Base-by-base conservation (phyloP, 2,329 filamentous ascomycete species). In the Scytalidium sp. region DNA sequence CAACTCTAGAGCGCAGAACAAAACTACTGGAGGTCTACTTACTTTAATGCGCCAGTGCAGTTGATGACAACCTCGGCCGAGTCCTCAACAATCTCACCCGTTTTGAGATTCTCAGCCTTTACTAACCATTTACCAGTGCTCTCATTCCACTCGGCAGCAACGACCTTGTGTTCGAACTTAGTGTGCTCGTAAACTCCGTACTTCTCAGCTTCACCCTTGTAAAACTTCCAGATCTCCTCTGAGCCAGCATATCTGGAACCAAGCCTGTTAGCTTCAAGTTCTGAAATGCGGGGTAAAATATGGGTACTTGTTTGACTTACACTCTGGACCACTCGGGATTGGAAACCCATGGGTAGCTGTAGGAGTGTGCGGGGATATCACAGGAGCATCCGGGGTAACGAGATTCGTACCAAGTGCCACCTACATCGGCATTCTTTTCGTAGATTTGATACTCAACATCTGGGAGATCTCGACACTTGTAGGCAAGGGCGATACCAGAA, bases 201-300 rank as follows among this genome's bases (percentile, higher is more conserved):
- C 57, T 88, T 86, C 7, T 70, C 69, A 0, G 85, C 84, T 3
- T 87, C 65, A 0, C 65, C 65, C 56, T 86, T 75, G 82, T 84
- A 84, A 61, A 90, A 90, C 15, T 80, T 74, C 6, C 75, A 69
- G 51, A 90, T 90, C 63, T 90, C 87, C 21, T 41, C 21, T 41
- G 21, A n/a, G n/a, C n/a, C n/a, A n/a, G n/a, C n/a, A n/a, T n/a
- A n/a, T n/a, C n/a, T n/a, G n/a, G n/a, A n/a, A n/a, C n/a, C n/a
- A n/a, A n/a, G n/a, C n/a, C n/a, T n/a, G n/a, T n/a, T n/a, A n/a
- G n/a, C n/a, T n/a, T n/a, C n/a, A n/a, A n/a, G n/a, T n/a, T n/a
- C n/a, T n/a, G n/a, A n/a, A n/a, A n/a, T n/a, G n/a, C n/a, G n/a
- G n/a, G n/a, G n/a, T n/a, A n/a, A n/a, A n/a, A n/a, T n/a, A n/a